phyloP scores from a whole-genome alignment of 495 filamentous ascomycete genomes.

The Astrothelium subdiscretum region DNA sequence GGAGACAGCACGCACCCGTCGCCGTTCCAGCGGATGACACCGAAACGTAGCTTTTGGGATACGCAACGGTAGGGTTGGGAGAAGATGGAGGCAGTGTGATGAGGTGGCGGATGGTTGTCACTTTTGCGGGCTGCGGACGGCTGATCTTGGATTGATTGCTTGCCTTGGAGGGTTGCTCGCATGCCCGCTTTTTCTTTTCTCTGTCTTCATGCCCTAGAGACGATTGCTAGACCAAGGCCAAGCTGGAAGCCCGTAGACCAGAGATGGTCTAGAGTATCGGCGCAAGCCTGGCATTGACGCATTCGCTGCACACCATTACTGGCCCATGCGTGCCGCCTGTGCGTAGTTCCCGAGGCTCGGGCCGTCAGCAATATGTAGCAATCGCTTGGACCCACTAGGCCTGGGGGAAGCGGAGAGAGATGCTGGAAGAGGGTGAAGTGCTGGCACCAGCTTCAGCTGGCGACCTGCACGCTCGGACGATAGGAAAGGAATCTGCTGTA shows the following conservation, averaged over 20 bases:
- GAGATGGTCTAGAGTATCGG: background rate
- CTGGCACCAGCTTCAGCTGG: slow-evolving; percentile 2
- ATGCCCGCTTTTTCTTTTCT: background rate
- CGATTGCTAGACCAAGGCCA: background rate
- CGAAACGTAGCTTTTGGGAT: slow-evolving; percentile 1
- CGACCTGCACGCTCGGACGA: background rate
- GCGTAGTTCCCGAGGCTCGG: slow-evolving; percentile 2
- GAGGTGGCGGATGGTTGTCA: slow-evolving; percentile 1
- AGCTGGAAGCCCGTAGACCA: background rate
- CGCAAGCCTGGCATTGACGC: background rate
- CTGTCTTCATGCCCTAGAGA: background rate
- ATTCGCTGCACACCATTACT: slow-evolving; percentile 2
- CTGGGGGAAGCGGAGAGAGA: background rate
- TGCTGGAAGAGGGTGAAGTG: background rate
- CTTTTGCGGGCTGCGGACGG: background rate
- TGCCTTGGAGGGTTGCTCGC: background rate
- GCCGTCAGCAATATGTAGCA: slow-evolving; percentile 3
- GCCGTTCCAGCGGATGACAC: background rate
- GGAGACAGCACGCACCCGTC: background rate
- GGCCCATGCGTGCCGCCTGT: background rate
- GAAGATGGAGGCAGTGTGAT: background rate
- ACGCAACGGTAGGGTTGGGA: background rate
- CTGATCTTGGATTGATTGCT: slow-evolving; percentile 1
- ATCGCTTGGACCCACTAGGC: background rate
- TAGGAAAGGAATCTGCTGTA: background rate